These are phyloP conservation scores for Teunomyces atbi DNA, from an alignment of 805 yeast genomes.

Conservation along the genomic window DNA sequence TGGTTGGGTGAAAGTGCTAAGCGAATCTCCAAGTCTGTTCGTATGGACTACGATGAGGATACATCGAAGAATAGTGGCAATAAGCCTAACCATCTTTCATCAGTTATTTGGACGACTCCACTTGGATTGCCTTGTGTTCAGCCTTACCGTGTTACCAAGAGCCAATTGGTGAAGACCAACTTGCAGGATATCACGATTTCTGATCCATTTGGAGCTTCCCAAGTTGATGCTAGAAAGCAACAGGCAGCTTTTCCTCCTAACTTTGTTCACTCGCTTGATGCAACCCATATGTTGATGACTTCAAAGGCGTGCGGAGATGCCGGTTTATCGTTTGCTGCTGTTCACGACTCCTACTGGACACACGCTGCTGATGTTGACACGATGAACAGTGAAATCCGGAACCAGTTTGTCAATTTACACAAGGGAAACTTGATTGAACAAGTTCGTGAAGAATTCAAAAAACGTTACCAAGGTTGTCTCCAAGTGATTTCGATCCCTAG, in stretches of 20 bases:
- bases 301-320: constrained; percentile 71
- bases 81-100: constrained; percentile 67
- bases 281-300: constrained; percentile 92
- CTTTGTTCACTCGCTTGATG: constrained; percentile 91
- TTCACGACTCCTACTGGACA: constrained; percentile 98
- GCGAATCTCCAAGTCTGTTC: constrained; percentile 72
- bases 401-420: constrained; percentile 77
- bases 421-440: constrained; percentile 66
- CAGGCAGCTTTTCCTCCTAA: constrained; percentile 94
- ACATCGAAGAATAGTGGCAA: constrained; percentile 19
- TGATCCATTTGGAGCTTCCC: constrained; percentile 83
- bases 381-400: constrained; percentile 71
- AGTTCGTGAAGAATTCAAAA: constrained; percentile 75
- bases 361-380: constrained; percentile 80
- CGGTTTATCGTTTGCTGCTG: constrained; percentile 81
- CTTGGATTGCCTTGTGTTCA: constrained; percentile 94
- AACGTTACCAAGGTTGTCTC: constrained; percentile 71
- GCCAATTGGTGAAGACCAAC: constrained; percentile 71
- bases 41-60: constrained; percentile 57
- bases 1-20: constrained; percentile 91
- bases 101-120: constrained; percentile 98
- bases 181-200: constrained; percentile 82
- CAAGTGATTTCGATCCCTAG: constrained; percentile 57
- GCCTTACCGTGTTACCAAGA: constrained; percentile 77
- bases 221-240: constrained; percentile 87